Evolutionary conservation across 2,329 filamentous ascomycete species (phyloP), one percentile per base, ranked within the genome.

Genomic region (Grosmannia huntii): DNA sequence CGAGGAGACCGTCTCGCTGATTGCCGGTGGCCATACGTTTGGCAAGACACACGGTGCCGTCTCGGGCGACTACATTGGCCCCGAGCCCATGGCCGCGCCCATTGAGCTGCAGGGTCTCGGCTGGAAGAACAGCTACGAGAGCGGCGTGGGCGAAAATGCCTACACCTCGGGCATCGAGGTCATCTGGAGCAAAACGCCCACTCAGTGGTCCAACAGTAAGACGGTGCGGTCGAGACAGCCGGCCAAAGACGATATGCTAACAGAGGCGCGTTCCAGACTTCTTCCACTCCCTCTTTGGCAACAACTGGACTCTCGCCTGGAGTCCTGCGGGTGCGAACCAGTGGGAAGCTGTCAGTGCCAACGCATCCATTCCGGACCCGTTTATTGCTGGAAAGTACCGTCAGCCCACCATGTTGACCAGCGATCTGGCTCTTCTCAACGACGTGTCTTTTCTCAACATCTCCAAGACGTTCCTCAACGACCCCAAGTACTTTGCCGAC

Each of bases 41-140:
- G 87, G 87, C 66, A 91, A 91, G 80, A 89, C 86, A 0, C 87
- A 91, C 71, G 87, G 87, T 65, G 87, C 87, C 36, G 86, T 73
- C 58, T 74, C 81, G 16, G 72, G 77, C 12, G 78, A 80, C 62
- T 79, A 89, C 65, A 77, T 89, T 53, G 85, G 85, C 56, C 71
- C 75, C n/a, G 87, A 88, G 70, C 87, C 87, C 21, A 79, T 83
- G 65, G 84, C 74, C 16, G 84, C 85, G 57, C 68, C 70, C 46
- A 71, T 91, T 31, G 81, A 85, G 65, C 68, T 79, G 62, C 85
- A 89, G 68, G 87, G 87, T 61, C 72, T 91, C 12, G 87, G 87
- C 63, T 91, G 87, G 87, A 69, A 70, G 63, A 90, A 83, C 77
- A 78, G 73, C 57, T 75, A 82, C 71, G 76, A 76, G 60, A 73